phyloP scores from a whole-genome alignment of 345 rosid genomes.

The Lagerstroemia speciosa region DNA sequence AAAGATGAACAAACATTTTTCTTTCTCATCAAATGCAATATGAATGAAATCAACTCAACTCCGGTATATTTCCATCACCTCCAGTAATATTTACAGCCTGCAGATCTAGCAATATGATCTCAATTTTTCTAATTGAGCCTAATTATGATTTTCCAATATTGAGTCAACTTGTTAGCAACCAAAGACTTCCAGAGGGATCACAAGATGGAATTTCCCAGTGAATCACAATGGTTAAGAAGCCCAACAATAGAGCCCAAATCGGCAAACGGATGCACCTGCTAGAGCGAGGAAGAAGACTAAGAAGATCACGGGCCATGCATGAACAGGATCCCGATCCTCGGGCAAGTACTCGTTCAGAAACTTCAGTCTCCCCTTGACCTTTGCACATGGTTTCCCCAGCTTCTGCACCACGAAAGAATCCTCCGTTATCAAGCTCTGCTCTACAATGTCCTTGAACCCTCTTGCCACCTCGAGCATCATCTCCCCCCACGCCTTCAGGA shows the following conservation, averaged over 20 bases:
- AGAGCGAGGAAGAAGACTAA: slow-evolving; percentile 66
- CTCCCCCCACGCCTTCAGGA: slow-evolving; percentile 85
- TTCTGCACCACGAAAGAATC: slow-evolving; percentile 70
- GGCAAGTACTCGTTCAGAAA: slow-evolving; percentile 86
- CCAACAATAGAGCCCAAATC: not conserved
- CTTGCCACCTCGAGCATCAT: slow-evolving; percentile 70
- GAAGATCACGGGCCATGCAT: slow-evolving; percentile 78
- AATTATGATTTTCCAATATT: not conserved
- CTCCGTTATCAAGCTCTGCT: slow-evolving; percentile 53
- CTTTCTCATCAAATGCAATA: not conserved
- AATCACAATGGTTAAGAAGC: not conserved
- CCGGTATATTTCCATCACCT: not conserved
- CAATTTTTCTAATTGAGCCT: not conserved
- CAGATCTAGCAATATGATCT: not conserved
- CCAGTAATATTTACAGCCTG: not conserved
- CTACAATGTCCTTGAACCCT: slow-evolving; percentile 59
- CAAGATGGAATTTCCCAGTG: not conserved
- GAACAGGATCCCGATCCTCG: slow-evolving; percentile 90
- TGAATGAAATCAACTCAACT: not conserved
- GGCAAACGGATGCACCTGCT: slow-evolving; percentile 33
- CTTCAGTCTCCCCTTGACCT: slow-evolving; percentile 46
- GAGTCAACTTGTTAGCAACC: too few species aligned
- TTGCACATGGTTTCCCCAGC: slow-evolving; percentile 57
- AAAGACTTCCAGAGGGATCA: not conserved
- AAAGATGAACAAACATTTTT: not conserved